Conservation (phyloP, 306 rosid species). For the Ceratonia siliqua region DNA sequence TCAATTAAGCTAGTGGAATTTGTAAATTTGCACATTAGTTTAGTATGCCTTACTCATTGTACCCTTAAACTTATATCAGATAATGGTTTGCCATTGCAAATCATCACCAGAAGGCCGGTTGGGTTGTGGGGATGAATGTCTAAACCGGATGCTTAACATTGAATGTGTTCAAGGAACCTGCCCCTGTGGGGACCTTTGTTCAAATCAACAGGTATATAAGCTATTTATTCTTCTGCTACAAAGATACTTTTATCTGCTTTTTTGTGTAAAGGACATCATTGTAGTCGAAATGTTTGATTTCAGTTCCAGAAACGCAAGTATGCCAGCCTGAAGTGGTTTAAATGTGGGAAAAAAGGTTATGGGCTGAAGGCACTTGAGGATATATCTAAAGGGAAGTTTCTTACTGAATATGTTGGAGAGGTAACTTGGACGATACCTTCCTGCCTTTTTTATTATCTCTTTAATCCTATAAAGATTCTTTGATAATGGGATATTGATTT, state of each 20-base stretch:
- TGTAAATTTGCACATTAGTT: conserved; percentile 10
- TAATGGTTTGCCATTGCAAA: conserved; percentile 97
- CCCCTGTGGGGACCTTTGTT: conserved; percentile 86
- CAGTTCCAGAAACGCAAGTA: conserved; percentile 95
- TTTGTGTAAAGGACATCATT: conserved; percentile 37
- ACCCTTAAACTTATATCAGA: conserved; percentile 49
- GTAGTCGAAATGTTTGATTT: conserved; percentile 38
- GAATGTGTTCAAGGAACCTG: conserved; percentile 92
- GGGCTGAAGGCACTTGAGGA: conserved; percentile 76
- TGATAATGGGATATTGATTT: conserved; percentile 17
- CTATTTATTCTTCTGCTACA: conserved; percentile 27
- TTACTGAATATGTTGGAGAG: conserved; percentile 99
- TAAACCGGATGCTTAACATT: conserved; percentile 89
- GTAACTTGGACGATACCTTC: conserved; percentile 44
- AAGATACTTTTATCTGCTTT: conserved; percentile 1
- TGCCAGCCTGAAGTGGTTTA: conserved; percentile 77
- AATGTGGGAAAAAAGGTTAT: conserved; percentile 89
- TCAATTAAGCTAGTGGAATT: conserved; percentile 12
- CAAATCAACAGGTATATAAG: conserved; percentile 90
- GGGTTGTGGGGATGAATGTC: conserved; percentile 96
- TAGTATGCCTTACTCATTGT: conserved; percentile 27
- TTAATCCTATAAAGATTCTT: background rate
- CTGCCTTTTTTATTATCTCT: conserved; percentile 11
- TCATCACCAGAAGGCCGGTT: conserved; percentile 52
- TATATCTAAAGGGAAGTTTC: conserved; percentile 75